phyloP scores from a whole-genome alignment of 1,284 basidiomycete genomes.

The Cutaneotrichosporon dermatis region DNA sequence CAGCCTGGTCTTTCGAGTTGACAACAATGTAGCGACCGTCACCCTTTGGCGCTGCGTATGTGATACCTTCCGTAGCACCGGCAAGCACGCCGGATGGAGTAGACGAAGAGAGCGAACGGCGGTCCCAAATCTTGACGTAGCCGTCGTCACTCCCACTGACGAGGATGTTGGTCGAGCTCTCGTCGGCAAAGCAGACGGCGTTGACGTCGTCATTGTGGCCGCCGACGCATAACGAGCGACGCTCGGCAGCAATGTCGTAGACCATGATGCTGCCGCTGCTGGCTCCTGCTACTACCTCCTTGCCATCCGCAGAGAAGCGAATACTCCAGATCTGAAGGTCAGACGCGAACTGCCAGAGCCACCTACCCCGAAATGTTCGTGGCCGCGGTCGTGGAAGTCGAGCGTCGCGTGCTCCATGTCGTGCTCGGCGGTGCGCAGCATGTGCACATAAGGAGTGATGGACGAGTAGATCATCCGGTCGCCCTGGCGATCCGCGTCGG shows the following conservation, averaged over 20 bases:
- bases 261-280: constrained; percentile 56
- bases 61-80: constrained; percentile 92
- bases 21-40: constrained; percentile 93
- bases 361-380: constrained; percentile 56
- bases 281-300: constrained; percentile 69
- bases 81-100: constrained; percentile 88
- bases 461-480: constrained; percentile 91
- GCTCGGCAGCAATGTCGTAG: constrained; percentile 79
- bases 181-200: constrained; percentile 92
- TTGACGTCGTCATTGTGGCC: constrained; percentile 92
- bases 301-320: constrained; percentile 90
- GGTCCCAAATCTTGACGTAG: constrained; percentile 95
- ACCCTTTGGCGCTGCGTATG: constrained; percentile 76
- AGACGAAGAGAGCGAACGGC: constrained; percentile 73
- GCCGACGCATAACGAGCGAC: constrained; percentile 71
- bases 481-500: constrained; percentile 85
- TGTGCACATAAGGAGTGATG: constrained; percentile 74
- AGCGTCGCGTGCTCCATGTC: constrained; percentile 68
- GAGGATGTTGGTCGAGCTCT: constrained; percentile 83
- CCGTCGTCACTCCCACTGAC: constrained; percentile 91
- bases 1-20: constrained; percentile 95
- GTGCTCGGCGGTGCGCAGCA: constrained; percentile 74
- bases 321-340: constrained; percentile 73
- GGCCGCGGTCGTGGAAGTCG: constrained; percentile 53
- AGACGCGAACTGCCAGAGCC: neutral